phyloP scores from a whole-genome alignment of 345 rosid genomes.

The Gossypium mustelinum region DNA sequence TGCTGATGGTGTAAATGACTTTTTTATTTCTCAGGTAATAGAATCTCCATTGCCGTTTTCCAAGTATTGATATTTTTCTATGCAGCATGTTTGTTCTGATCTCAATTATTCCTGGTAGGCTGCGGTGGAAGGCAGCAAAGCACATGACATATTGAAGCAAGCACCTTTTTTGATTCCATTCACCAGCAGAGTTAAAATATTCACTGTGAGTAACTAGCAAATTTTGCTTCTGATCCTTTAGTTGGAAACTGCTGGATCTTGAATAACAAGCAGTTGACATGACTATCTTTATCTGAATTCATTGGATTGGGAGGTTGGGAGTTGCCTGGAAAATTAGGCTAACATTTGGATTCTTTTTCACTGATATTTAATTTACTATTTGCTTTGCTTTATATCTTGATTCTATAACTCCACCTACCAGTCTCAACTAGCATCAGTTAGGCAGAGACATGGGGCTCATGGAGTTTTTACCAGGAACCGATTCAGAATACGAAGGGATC shows the following conservation, averaged over 20 bases:
- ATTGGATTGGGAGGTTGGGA: not conserved
- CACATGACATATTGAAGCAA: conserved; percentile 83
- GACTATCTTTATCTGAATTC: not conserved
- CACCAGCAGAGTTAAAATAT: conserved; percentile 92
- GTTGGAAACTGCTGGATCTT: conserved; percentile 10
- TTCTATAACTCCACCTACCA: conserved; percentile 27
- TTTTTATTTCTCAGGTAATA: conserved; percentile 87
- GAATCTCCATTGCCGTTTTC: conserved; percentile 18
- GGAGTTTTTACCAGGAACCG: conserved; percentile 75
- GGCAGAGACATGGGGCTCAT: conserved; percentile 71
- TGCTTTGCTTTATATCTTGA: not conserved
- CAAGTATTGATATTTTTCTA: not conserved
- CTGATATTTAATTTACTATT: not conserved
- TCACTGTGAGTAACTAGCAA: conserved; percentile 40
- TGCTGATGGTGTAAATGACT: conserved; percentile 83
- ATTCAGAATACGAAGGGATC: conserved; percentile 92
- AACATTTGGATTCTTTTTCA: conserved; percentile 14
- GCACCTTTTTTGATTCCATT: conserved; percentile 98
- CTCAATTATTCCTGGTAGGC: conserved; percentile 51
- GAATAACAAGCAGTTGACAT: not conserved
- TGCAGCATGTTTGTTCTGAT: conserved; percentile 18
- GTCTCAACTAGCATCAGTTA: conserved; percentile 69
- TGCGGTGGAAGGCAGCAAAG: conserved; percentile 72
- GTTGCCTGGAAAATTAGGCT: conserved; percentile 8
- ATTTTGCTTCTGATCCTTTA: not conserved